Evolutionary conservation across 2,329 filamentous ascomycete species (phyloP).

Genomic region (Mariannaea sp.): DNA sequence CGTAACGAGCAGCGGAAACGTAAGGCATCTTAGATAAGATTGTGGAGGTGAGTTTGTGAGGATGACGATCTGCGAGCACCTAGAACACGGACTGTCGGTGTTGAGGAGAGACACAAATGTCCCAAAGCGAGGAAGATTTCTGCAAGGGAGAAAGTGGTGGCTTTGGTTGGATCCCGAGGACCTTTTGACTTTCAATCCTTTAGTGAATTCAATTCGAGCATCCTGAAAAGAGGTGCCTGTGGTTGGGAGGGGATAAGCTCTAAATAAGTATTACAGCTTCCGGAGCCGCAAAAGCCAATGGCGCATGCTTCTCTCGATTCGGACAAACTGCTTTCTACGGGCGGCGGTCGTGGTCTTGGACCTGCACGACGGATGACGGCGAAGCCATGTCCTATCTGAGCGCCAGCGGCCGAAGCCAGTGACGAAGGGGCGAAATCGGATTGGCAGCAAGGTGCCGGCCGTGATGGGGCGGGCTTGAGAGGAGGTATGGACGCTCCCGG

Average conservation of each 20-base stretch:
- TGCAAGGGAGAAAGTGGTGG: constrained; percentile 9
- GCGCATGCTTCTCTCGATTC: constrained; percentile 18
- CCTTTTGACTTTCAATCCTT: too few relatives aligned
- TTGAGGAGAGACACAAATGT: constrained; percentile 8
- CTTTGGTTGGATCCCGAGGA: too few relatives aligned
- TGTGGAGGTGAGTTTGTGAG: constrained; percentile 22
- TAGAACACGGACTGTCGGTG: constrained; percentile 6
- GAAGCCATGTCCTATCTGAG: constrained; percentile 27
- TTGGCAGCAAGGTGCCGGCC: constrained; percentile 27
- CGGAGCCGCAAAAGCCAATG: constrained; percentile 10
- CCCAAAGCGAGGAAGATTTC: not conserved
- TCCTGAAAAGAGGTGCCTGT: not conserved
- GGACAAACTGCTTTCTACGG: constrained; percentile 9
- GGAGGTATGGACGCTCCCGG: constrained; percentile 33
- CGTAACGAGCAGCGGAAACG: constrained; percentile 72
- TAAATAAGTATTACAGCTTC: constrained; percentile 12
- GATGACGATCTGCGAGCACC: constrained; percentile 20
- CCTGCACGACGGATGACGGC: constrained; percentile 34
- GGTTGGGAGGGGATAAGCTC: constrained; percentile 15
- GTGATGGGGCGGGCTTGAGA: constrained; percentile 31
- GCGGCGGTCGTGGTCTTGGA: constrained; percentile 10
- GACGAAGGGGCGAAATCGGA: constrained; percentile 11
- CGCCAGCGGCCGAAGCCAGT: constrained; percentile 33
- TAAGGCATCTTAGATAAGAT: constrained; percentile 52
- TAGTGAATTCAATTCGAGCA: constrained; percentile 7